Conservation (phyloP, 2,329 filamentous ascomycete genomes). For the Claviceps quebecensis region DNA sequence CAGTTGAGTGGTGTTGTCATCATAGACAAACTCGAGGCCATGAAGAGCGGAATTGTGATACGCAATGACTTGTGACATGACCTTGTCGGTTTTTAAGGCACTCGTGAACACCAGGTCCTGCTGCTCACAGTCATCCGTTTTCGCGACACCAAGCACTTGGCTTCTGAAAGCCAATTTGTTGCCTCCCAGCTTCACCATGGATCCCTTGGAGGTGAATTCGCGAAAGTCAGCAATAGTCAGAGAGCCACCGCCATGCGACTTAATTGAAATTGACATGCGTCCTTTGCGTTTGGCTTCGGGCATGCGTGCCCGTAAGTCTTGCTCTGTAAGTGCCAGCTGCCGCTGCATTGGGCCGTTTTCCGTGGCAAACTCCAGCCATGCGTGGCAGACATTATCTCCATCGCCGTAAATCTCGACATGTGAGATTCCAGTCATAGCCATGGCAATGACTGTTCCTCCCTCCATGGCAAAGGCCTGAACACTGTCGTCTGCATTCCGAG, state of each 20-base stretch:
- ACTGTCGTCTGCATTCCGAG: slow-evolving; percentile 52
- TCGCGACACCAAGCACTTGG: slow-evolving; percentile 56
- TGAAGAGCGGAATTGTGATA: slow-evolving; percentile 68
- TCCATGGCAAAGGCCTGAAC: slow-evolving; percentile 81
- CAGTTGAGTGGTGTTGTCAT: slow-evolving; percentile 69
- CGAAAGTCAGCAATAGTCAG: slow-evolving; percentile 67
- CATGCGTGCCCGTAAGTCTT: slow-evolving; percentile 55
- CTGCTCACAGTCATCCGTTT: slow-evolving; percentile 54
- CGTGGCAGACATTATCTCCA: slow-evolving; percentile 65
- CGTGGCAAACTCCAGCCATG: slow-evolving; percentile 68
- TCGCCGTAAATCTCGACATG: slow-evolving; percentile 73
- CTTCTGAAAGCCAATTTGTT: slow-evolving; percentile 61
- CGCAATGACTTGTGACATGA: slow-evolving; percentile 60
- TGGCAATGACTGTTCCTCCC: slow-evolving; percentile 59
- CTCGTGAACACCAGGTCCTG: slow-evolving; percentile 65
- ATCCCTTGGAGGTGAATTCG: slow-evolving; percentile 55
- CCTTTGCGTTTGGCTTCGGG: slow-evolving; percentile 60
- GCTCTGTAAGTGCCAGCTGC: slow-evolving; percentile 61
- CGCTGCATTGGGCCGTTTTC: slow-evolving; percentile 49
- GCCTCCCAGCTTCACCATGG: slow-evolving; percentile 58
- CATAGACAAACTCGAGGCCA: slow-evolving; percentile 85
- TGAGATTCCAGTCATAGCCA: slow-evolving; percentile 67
- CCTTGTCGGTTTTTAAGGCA: slow-evolving; percentile 50
- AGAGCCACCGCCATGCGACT: slow-evolving; percentile 60
- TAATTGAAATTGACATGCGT: slow-evolving; percentile 57